Evolutionary conservation across 805 yeast species (phyloP).

Genomic region (Tetrapisispora arboricola): DNA sequence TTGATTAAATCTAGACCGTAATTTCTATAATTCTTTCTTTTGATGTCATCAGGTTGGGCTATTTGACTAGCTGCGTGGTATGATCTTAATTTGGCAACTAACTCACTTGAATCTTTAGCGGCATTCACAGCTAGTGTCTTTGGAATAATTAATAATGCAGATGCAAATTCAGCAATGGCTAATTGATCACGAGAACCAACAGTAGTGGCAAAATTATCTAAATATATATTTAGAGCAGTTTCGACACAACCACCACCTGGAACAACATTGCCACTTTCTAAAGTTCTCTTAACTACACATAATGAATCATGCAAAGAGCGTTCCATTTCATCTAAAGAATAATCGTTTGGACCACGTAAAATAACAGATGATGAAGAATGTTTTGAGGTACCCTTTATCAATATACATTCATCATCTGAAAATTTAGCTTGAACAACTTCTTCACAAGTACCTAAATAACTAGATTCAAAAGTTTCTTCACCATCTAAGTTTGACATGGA

Average conservation of each 20-base stretch:
- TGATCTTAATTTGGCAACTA: constrained; percentile 89
- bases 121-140: constrained; percentile 96
- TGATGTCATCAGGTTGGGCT: constrained; percentile 71
- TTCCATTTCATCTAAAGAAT: constrained; percentile 96
- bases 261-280: constrained; percentile 88
- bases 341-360: constrained; percentile 92
- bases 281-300: constrained; percentile 88
- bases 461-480: constrained; percentile 80
- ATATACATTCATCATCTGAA: constrained; percentile 94
- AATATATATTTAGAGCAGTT: constrained; percentile 84
- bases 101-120: constrained; percentile 91
- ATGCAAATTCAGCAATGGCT: constrained; percentile 96
- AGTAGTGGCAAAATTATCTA: constrained; percentile 95
- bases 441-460: constrained; percentile 80
- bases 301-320: constrained; percentile 91
- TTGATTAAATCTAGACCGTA: constrained; percentile 87
- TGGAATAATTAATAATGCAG: constrained; percentile 82
- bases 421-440: constrained; percentile 83
- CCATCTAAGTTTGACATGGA: constrained; percentile 92
- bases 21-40: constrained; percentile 76
- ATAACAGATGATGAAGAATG: constrained; percentile 88
- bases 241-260: constrained; percentile 99
- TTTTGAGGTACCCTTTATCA: constrained; percentile 79
- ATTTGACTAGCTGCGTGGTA: constrained; percentile 92
- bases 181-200: constrained; percentile 96